Conservation (phyloP, 306 rosid genomes). For the Lathyrus oleraceus region DNA sequence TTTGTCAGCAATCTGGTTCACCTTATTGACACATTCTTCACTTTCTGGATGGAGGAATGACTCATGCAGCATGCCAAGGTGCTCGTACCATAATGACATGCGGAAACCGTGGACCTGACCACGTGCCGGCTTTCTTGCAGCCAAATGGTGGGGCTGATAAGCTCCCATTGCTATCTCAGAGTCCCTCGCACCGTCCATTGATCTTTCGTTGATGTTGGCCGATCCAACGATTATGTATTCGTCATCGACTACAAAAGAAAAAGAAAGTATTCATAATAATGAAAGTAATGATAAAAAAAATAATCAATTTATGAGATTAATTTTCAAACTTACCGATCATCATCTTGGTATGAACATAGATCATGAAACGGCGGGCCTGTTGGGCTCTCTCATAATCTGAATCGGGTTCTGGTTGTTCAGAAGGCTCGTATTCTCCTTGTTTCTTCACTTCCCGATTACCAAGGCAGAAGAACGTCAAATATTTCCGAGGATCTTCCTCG, state of each 20-base stretch:
- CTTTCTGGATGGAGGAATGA: constrained; percentile 50
- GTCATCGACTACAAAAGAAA: constrained; percentile 59
- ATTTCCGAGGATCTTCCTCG: constrained; percentile 69
- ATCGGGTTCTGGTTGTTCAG: constrained; percentile 58
- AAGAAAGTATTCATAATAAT: background rate
- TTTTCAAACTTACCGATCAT: constrained; percentile 58
- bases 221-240: constrained; percentile 77
- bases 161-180: constrained; percentile 79
- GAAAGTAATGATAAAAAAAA: background rate
- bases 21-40: constrained; percentile 56
- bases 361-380: constrained; percentile 70
- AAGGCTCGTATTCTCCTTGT: constrained; percentile 63
- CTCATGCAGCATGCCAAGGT: constrained; percentile 69
- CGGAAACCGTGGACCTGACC: constrained; percentile 77
- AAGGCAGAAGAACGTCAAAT: constrained; percentile 82
- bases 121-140: constrained; percentile 56
- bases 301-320: constrained; percentile 5
- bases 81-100: constrained; percentile 71
- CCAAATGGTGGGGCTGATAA: constrained; percentile 63
- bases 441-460: constrained; percentile 74
- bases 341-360: constrained; percentile 77
- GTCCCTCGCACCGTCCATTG: constrained; percentile 79
- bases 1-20: constrained; percentile 65
- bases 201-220: constrained; percentile 80
- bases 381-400: constrained; percentile 66